A percentile compares a stretch with the other conserved stretches of the same genome.
Evolutionary conservation across 2,329 filamentous ascomycete genomes (phyloP).

Genomic region (Xylariaceae sp.): DNA sequence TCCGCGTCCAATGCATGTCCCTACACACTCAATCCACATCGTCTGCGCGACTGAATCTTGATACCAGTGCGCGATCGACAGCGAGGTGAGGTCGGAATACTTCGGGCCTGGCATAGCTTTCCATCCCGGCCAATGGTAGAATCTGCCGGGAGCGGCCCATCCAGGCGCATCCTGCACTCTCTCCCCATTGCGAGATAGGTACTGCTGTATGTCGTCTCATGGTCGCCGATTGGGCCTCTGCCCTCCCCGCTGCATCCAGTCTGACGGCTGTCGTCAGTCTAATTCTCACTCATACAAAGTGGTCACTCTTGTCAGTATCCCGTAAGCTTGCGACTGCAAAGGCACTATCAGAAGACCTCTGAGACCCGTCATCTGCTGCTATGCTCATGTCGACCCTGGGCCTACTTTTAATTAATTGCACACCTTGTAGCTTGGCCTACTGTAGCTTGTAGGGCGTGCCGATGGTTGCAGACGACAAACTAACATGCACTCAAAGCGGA

Average conservation of each 20-base stretch:
- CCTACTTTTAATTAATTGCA: constrained; percentile 14
- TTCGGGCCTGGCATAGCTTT: constrained; percentile 3
- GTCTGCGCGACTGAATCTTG: constrained; percentile 2
- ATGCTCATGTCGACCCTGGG: too few species aligned
- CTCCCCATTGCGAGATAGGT: too few species aligned
- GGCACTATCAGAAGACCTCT: constrained; percentile 1
- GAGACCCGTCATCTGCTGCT: constrained; percentile 4
- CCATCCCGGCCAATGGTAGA: constrained; percentile 7
- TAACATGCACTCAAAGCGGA: too few species aligned
- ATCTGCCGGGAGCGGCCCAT: constrained; percentile 15
- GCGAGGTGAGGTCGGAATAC: constrained; percentile 1
- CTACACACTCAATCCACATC: constrained; percentile 7
- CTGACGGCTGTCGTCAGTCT: too few species aligned
- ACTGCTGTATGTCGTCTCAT: too few species aligned
- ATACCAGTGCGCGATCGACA: constrained; percentile 3
- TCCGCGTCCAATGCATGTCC: too few species aligned
- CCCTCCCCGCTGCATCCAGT: too few species aligned
- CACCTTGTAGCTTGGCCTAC: constrained; percentile 11
- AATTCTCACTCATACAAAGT: too few species aligned
- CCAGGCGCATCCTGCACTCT: too few species aligned
- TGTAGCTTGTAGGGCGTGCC: too few species aligned
- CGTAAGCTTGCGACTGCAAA: constrained; percentile 12
- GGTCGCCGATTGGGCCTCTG: constrained; percentile 4
- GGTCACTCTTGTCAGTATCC: constrained; percentile 14
- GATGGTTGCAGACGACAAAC: too few species aligned